Base-by-base conservation (phyloP, 2,329 filamentous ascomycete species). In the Moelleriella libera region DNA sequence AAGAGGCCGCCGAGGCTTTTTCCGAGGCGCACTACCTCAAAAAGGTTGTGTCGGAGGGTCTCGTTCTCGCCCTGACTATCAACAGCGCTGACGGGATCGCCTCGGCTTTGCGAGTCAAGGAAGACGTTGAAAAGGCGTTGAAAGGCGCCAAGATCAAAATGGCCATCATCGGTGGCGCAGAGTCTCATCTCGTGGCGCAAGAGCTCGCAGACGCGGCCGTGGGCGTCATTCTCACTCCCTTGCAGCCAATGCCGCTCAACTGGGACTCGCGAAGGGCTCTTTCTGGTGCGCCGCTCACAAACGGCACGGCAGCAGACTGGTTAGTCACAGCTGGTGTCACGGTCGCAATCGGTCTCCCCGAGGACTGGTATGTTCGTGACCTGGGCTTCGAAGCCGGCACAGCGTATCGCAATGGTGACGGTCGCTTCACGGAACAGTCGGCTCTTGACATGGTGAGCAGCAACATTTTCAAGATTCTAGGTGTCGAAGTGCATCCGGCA, bases 201-300 rank as follows among this genome's bases (percentile, higher is more conserved):
- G 72, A 78, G 48, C 69, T 85, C 9, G 77, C 77, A 0, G 65
- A 65, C 0, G 76, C 78, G 0, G 53, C 66, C 1, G 74, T 81
- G 0, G 70, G 75, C 49, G 75, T 85, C 21, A 71, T 84, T 30
- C 69, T 85, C 2, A 68, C 74, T 0, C 79, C 80, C 1, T 59
- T 81, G 10, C 72, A 77, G 52, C 71, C 76, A 0, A 78, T 75
- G 55, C 68, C 71, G 2, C 60, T 57, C 3, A 60, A 58, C 0
- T 85, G 80, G 81, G 78, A 83, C 51, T 67, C 80, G 60, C 73
- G 78, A 0, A 74, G 80, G 2, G 72, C 76, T 0, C 65, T 84
- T 9, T 73, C 77, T 0, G 81, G 81, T 1, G 80, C 80, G 5
- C 81, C 81, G 1, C 67, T 84, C 0, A 81, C 79, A 1, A 81